Conservation (phyloP, 2,329 filamentous ascomycete genomes). For the Rhynchosporium graminicola region DNA sequence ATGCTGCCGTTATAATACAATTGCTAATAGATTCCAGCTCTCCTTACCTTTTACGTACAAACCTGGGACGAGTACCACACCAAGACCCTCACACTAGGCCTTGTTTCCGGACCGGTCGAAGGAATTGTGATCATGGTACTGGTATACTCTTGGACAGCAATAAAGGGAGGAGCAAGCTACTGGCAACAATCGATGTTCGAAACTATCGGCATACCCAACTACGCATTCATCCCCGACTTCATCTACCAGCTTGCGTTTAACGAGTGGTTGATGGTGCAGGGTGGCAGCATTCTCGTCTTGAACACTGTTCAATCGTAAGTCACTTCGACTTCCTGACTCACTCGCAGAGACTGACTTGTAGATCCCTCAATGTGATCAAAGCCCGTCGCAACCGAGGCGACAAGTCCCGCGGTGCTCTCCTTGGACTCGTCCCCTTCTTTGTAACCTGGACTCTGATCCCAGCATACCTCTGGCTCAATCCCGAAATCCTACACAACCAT, state of each 20-base stretch:
- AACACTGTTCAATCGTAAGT: conserved; percentile 72
- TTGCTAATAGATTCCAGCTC: conserved; percentile 51
- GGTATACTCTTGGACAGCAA: conserved; percentile 82
- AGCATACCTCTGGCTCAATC: conserved; percentile 81
- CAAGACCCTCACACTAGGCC: conserved; percentile 86
- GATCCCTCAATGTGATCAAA: conserved; percentile 79
- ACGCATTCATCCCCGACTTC: conserved; percentile 63
- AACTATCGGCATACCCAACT: conserved; percentile 65
- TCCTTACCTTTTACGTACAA: conserved; percentile 97
- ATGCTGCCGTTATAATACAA: background rate
- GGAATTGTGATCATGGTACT: conserved; percentile 81
- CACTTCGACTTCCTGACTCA: background rate
- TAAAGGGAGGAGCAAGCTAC: conserved; percentile 84
- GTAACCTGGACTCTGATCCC: conserved; percentile 75
- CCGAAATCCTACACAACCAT: conserved; percentile 77
- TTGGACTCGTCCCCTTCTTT: conserved; percentile 82
- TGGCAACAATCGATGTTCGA: conserved; percentile 88
- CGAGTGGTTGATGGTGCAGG: conserved; percentile 91
- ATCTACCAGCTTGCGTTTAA: conserved; percentile 84
- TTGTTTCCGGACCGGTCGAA: conserved; percentile 93
- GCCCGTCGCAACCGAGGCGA: conserved; percentile 75
- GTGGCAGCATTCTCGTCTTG: conserved; percentile 75
- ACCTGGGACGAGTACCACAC: conserved; percentile 99
- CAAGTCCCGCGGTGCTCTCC: conserved; percentile 70
- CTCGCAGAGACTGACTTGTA: conserved; percentile 39